phyloP scores from a whole-genome alignment of 2,329 filamentous ascomycete species.

The Nothopassalora personata region DNA sequence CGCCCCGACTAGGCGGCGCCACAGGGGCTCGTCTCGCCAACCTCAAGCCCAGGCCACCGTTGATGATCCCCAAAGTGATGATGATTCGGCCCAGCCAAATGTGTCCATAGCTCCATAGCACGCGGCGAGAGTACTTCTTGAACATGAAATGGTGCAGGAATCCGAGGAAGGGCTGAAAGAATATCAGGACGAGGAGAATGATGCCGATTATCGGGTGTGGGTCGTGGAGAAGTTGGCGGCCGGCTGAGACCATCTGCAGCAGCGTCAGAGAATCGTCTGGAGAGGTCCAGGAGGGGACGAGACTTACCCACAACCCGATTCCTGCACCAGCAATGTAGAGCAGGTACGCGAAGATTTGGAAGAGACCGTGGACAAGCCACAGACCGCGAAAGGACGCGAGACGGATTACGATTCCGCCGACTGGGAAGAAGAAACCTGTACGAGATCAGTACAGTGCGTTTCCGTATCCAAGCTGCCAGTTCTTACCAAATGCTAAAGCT shows the following conservation, averaged over 20 bases:
- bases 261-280: neutral
- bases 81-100: slow-evolving; percentile 51
- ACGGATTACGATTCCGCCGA: slow-evolving; percentile 43
- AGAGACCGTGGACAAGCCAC: slow-evolving; percentile 41
- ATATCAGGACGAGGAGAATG: slow-evolving; percentile 45
- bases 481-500: slow-evolving; percentile 38
- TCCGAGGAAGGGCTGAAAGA: slow-evolving; percentile 53
- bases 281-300: neutral
- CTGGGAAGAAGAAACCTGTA: slow-evolving; percentile 40
- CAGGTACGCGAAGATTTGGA: slow-evolving; percentile 48
- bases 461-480: too few species aligned
- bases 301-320: slow-evolving; percentile 42
- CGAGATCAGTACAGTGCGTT: too few species aligned
- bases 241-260: slow-evolving; percentile 2
- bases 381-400: slow-evolving; percentile 42
- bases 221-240: slow-evolving; percentile 28
- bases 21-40: slow-evolving; percentile 39
- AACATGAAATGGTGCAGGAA: slow-evolving; percentile 50
- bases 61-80: slow-evolving; percentile 52
- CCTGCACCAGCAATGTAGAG: slow-evolving; percentile 48
- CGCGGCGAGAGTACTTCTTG: slow-evolving; percentile 43
- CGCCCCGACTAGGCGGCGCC: slow-evolving; percentile 27
- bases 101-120: slow-evolving; percentile 46
- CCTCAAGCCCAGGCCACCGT: slow-evolving; percentile 51
- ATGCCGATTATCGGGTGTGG: slow-evolving; percentile 53